These are phyloP conservation scores for Sicyos baderoa DNA, from an alignment of 306 rosid genomes.

Conservation along the genomic window DNA sequence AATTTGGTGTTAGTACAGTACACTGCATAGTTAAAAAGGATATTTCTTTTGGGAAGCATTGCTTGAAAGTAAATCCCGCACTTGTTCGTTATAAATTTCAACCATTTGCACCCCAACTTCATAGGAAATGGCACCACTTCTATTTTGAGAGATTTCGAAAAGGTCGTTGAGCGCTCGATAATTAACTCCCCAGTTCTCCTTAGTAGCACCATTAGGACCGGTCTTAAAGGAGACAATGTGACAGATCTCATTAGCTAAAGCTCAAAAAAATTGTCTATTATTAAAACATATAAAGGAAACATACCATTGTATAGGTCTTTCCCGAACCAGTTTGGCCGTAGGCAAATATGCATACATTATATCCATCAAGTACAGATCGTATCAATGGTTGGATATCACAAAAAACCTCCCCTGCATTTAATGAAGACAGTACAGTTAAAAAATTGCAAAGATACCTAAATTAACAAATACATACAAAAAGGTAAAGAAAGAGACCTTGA, in stretches of 20 bases:
- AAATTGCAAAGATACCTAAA: too few relatives aligned
- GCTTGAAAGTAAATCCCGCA: constrained; percentile 61
- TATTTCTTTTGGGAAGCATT: constrained; percentile 62
- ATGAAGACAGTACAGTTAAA: neutral
- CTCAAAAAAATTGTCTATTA: neutral
- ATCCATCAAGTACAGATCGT: constrained; percentile 82
- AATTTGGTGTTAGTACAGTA: constrained; percentile 5
- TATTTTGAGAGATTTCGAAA: constrained; percentile 46
- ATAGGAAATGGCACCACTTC: constrained; percentile 53
- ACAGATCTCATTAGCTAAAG: neutral
- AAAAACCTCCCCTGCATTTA: constrained; percentile 56
- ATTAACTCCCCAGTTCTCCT: constrained; percentile 68
- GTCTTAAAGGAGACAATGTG: constrained; percentile 34
- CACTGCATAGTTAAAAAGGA: constrained; percentile 35
- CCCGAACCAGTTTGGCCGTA: constrained; percentile 97
- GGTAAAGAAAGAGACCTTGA: constrained; percentile 72
- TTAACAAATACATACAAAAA: too few relatives aligned
- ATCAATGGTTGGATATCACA: constrained; percentile 56
- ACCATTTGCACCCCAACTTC: constrained; percentile 75
- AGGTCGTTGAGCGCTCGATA: constrained; percentile 80
- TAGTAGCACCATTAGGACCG: constrained; percentile 52
- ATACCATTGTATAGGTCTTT: constrained; percentile 85
- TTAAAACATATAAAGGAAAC: constrained; percentile 11
- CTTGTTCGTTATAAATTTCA: constrained; percentile 92
- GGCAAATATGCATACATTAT: constrained; percentile 83